Evolutionary conservation across 2,329 filamentous ascomycete genomes (phyloP).

Genomic region (Ascochyta rabiei): DNA sequence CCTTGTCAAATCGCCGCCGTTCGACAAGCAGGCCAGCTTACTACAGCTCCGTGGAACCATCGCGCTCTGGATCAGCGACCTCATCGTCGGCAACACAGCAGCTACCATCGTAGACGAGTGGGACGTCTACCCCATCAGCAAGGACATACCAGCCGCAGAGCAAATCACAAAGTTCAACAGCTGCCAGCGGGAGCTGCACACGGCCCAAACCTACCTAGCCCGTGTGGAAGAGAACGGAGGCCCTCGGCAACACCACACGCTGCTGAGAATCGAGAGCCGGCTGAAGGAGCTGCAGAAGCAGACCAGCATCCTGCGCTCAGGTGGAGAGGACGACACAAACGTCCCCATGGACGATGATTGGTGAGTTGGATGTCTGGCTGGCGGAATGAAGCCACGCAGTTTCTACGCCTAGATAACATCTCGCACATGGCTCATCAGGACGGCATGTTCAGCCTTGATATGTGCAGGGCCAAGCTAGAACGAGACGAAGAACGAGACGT

Average conservation of each 20-base stretch:
- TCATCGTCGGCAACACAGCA: slow-evolving; percentile 54
- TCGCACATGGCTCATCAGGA: too few relatives aligned
- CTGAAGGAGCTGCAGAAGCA: slow-evolving; percentile 25
- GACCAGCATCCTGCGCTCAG: slow-evolving; percentile 9
- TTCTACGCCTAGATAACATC: too few relatives aligned
- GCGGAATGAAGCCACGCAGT: too few relatives aligned
- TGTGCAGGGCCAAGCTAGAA: too few relatives aligned
- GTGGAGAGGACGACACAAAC: not conserved
- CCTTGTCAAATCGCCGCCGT: slow-evolving; percentile 72
- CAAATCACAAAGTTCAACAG: slow-evolving; percentile 20
- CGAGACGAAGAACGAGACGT: too few relatives aligned
- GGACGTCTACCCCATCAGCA: slow-evolving; percentile 16
- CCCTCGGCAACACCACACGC: slow-evolving; percentile 14
- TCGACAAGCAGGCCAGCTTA: slow-evolving; percentile 69
- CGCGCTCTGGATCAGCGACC: slow-evolving; percentile 75
- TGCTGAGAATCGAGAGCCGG: slow-evolving; percentile 28
- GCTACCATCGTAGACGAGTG: slow-evolving; percentile 21
- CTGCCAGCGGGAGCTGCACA: slow-evolving; percentile 29
- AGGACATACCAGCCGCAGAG: slow-evolving; percentile 5
- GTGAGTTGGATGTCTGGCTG: not conserved
- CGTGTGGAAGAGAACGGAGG: slow-evolving; percentile 32
- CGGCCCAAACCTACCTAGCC: slow-evolving; percentile 30
- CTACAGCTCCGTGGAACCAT: slow-evolving; percentile 75
- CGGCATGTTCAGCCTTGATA: too few relatives aligned
- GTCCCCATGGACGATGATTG: not conserved